Conservation (phyloP, 164 flowering plant genomes). For the Liquidambar formosana region DNA sequence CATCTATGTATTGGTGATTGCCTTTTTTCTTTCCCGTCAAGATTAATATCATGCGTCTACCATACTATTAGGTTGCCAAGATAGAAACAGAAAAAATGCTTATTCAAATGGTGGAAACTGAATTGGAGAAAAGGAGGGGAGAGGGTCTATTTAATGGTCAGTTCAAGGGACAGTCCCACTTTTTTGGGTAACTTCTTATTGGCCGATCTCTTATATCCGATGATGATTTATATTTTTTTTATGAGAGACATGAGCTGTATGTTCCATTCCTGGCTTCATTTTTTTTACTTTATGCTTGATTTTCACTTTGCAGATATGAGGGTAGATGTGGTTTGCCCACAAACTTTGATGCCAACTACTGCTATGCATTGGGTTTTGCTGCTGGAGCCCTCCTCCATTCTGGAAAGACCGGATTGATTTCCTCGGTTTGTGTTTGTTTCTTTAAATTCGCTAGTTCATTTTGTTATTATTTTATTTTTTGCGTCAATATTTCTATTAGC, state of each 20-base stretch:
- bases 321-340: conserved; percentile 98
- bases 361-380: no score
- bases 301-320: conserved; percentile 61
- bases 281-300: neutral
- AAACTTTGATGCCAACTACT: conserved; percentile 83
- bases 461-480: no score
- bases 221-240: neutral
- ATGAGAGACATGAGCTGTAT: neutral
- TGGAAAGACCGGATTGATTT: conserved; percentile 92
- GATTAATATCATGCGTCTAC: no score
- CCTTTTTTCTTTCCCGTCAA: no score
- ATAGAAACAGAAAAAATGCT: conserved; percentile 99
- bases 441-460: no score
- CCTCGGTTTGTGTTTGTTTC: conserved; percentile 61
- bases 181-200: conserved; percentile 71
- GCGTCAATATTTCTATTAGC: no score
- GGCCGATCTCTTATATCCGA: neutral
- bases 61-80: no score
- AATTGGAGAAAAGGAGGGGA: conserved; percentile 71
- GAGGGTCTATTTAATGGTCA: conserved; percentile 57
- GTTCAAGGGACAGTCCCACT: conserved; percentile 95
- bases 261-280: neutral
- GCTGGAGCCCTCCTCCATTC: conserved; percentile 90
- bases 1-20: no score
- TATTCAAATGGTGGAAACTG: conserved; percentile 96